Conservation (phyloP, 768 basidiomycete genomes). For the Amylocystis lapponica region DNA sequence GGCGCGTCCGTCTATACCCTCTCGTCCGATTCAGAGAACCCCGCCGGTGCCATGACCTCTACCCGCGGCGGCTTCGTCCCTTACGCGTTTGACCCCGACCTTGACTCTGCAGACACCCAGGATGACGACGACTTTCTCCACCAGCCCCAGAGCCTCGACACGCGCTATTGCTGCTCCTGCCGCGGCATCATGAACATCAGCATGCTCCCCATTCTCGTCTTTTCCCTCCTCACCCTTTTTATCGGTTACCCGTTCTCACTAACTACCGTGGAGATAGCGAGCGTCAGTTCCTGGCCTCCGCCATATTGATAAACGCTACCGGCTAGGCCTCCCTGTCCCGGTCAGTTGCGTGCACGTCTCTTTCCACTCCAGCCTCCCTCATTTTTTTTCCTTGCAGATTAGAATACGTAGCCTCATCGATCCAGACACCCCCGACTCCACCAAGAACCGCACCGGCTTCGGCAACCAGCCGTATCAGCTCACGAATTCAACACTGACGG, state of each 20-base stretch:
- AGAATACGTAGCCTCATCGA: slow-evolving; percentile 73
- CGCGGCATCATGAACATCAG: slow-evolving; percentile 66
- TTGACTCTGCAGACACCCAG: slow-evolving; percentile 43
- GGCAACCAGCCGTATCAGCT: slow-evolving; percentile 66
- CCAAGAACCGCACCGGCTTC: slow-evolving; percentile 58
- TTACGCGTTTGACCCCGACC: slow-evolving; percentile 64
- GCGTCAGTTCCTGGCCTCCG: no score
- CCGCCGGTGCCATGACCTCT: slow-evolving; percentile 29
- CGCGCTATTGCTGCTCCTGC: slow-evolving; percentile 15
- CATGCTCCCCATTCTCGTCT: slow-evolving; percentile 57
- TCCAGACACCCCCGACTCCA: slow-evolving; percentile 54
- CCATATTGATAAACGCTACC: no score
- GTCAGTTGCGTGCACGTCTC: no score
- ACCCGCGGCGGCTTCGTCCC: slow-evolving; percentile 42
- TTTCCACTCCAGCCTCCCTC: no score
- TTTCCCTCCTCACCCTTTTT: slow-evolving; percentile 65
- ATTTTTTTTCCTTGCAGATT: no score
- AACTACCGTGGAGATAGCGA: slow-evolving; percentile 41
- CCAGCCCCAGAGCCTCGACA: slow-evolving; percentile 40
- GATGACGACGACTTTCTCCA: slow-evolving; percentile 80
- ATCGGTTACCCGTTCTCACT: slow-evolving; percentile 67
- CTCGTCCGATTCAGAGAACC: slow-evolving; percentile 62
- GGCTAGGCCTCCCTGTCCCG: no score
- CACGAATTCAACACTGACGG: slow-evolving; percentile 56
- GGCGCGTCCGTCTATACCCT: slow-evolving; percentile 44